Conservation (phyloP, 192 early-diverging fungal genomes). For the Coemansia sp. region DNA sequence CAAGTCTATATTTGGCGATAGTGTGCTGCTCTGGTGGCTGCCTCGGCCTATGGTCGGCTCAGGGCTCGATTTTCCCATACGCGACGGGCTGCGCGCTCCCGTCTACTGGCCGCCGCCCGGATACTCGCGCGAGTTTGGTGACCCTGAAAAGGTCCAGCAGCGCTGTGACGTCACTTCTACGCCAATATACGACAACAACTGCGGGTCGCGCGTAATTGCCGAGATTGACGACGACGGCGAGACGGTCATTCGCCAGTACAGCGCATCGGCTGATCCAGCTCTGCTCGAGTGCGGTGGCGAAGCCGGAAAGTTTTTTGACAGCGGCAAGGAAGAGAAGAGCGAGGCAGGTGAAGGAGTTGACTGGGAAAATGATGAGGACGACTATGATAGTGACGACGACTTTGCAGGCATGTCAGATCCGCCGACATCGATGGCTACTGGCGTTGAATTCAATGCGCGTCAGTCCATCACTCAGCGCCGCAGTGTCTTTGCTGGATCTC, state of each 20-base stretch:
- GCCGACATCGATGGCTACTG: constrained; percentile 20
- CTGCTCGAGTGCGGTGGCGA: constrained; percentile 46
- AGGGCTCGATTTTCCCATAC: constrained; percentile 69
- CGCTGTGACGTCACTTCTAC: constrained; percentile 19
- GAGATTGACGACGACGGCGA: constrained; percentile 55
- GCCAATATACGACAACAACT: constrained; percentile 17
- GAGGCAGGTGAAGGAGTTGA: constrained; percentile 37
- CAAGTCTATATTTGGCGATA: constrained; percentile 69
- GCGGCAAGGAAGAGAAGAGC: constrained; percentile 50
- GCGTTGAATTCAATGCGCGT: constrained; percentile 14
- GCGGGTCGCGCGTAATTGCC: constrained; percentile 33
- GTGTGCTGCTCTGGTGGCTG: constrained; percentile 72
- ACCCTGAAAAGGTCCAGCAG: constrained; percentile 23
- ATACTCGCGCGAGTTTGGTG: constrained; percentile 52
- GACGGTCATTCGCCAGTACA: constrained; percentile 48
- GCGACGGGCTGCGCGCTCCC: constrained; percentile 36
- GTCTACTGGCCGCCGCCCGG: constrained; percentile 76
- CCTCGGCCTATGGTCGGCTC: constrained; percentile 62
- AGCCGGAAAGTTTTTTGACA: constrained; percentile 26
- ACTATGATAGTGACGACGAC: constrained; percentile 51
- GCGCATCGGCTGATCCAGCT: constrained; percentile 29
- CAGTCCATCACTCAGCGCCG: constrained; percentile 29
- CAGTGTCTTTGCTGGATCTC: constrained; percentile 32
- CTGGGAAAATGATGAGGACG: constrained; percentile 43
- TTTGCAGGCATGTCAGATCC: constrained; percentile 22